Evolutionary conservation across 2,329 filamentous ascomycete species (phyloP).

Genomic region (Aspergillus sp.): DNA sequence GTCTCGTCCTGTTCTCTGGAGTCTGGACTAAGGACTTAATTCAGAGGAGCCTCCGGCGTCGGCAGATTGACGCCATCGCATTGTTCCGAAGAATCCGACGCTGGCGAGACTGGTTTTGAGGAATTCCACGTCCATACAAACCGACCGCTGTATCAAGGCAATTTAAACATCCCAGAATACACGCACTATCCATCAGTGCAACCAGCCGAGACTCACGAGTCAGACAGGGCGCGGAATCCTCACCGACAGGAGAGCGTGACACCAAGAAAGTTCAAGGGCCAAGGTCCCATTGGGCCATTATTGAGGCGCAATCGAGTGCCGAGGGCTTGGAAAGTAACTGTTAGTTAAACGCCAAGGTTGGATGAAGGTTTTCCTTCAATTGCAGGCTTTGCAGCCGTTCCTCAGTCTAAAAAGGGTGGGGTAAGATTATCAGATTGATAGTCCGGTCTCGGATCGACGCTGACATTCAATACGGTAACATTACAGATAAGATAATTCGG

Average conservation of each 20-base stretch:
- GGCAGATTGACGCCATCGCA: neutral
- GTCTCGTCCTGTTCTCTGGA: neutral
- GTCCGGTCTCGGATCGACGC: neutral
- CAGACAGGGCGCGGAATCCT: neutral
- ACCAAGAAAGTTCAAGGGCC: neutral
- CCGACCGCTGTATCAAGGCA: no score
- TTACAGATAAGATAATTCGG: constrained; percentile 2
- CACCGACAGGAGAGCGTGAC: no score
- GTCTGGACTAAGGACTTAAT: neutral
- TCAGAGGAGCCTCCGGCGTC: neutral
- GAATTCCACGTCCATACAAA: no score
- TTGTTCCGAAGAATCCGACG: no score
- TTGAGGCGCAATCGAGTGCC: neutral
- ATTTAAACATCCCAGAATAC: fast-evolving
- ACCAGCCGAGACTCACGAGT: neutral
- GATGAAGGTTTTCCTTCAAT: neutral
- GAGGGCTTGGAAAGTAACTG: neutral
- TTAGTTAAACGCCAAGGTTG: neutral
- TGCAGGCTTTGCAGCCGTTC: no score
- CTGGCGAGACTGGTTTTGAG: no score
- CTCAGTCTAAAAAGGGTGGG: neutral
- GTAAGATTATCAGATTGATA: constrained; percentile 2
- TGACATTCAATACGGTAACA: neutral
- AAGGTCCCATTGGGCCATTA: neutral
- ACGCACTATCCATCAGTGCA: no score